These are phyloP conservation scores for Alternaria postmessia DNA, from an alignment of 2,329 filamentous ascomycete species.

Conservation along the genomic window DNA sequence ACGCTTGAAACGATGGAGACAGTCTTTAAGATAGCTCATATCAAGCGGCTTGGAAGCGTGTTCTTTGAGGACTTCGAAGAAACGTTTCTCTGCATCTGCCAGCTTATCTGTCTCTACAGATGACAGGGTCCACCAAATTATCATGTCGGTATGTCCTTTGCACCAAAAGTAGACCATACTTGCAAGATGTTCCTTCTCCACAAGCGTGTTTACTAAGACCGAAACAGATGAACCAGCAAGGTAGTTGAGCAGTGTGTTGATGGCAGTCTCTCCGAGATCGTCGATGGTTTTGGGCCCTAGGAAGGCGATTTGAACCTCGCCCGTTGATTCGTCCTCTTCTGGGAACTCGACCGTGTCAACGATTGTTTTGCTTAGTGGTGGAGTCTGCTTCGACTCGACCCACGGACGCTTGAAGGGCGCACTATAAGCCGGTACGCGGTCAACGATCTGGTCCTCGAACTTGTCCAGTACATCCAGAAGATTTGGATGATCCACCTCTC, in stretches of 20 bases:
- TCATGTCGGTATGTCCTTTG: slow-evolving; percentile 79
- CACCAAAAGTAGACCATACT: slow-evolving; percentile 83
- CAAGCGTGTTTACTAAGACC: slow-evolving; percentile 87
- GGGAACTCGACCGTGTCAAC: slow-evolving; percentile 88
- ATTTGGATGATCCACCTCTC: slow-evolving; percentile 84
- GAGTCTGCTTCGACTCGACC: slow-evolving; percentile 85
- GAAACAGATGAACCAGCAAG: slow-evolving; percentile 93
- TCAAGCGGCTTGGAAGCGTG: slow-evolving; percentile 83
- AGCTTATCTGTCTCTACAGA: slow-evolving; percentile 89
- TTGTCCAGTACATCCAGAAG: slow-evolving; percentile 82
- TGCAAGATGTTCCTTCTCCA: slow-evolving; percentile 91
- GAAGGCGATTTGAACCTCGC: slow-evolving; percentile 86
- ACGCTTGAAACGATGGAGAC: slow-evolving; percentile 80
- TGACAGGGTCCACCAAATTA: slow-evolving; percentile 86
- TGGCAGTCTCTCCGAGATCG: slow-evolving; percentile 66
- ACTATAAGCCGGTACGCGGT: slow-evolving; percentile 78
- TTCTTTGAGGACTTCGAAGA: slow-evolving; percentile 84
- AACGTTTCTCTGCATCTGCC: slow-evolving; percentile 80
- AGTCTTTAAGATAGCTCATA: slow-evolving; percentile 89
- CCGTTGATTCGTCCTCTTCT: slow-evolving; percentile 93
- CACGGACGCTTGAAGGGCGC: slow-evolving; percentile 86
- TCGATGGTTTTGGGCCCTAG: slow-evolving; percentile 86
- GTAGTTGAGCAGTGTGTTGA: slow-evolving; percentile 84
- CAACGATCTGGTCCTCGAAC: slow-evolving; percentile 87
- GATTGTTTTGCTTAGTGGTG: slow-evolving; percentile 73